phyloP scores from a whole-genome alignment of 1,139 yeast species.

The Scheffersomyces stambukii region DNA sequence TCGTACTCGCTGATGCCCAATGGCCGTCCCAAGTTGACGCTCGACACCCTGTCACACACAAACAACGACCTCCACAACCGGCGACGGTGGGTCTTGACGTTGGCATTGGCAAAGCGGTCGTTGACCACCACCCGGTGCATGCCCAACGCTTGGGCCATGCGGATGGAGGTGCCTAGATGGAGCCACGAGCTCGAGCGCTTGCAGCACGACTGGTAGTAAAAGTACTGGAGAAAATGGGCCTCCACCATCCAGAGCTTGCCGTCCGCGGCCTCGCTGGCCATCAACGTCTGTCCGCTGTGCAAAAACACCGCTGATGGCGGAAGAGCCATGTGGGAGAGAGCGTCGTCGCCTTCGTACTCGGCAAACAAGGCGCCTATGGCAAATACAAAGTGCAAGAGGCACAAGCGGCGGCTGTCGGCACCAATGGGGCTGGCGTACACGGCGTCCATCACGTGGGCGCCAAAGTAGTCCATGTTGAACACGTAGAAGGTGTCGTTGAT shows the following conservation, averaged over 20 bases:
- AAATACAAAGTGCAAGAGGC: constrained; percentile 30
- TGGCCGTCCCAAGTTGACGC: constrained; percentile 39
- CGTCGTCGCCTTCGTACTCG: constrained; percentile 8
- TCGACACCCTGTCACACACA: constrained; percentile 36
- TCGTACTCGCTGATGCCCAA: constrained; percentile 33
- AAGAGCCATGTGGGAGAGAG: constrained; percentile 15
- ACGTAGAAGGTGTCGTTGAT: constrained; percentile 33
- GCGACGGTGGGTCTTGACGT: constrained; percentile 22
- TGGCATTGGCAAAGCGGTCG: constrained; percentile 31
- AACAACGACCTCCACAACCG: constrained; percentile 37
- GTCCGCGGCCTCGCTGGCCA: constrained; percentile 28
- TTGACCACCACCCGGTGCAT: constrained; percentile 54
- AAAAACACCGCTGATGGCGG: constrained; percentile 19
- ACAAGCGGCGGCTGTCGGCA: constrained; percentile 6
- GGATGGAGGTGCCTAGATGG: constrained; percentile 36
- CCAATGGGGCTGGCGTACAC: constrained; percentile 20
- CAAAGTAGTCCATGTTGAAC: constrained; percentile 28
- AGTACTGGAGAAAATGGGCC: constrained; percentile 30
- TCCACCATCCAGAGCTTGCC: constrained; percentile 41
- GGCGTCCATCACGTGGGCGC: constrained; percentile 16
- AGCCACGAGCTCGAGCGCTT: constrained; percentile 39
- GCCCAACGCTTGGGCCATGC: constrained; percentile 63
- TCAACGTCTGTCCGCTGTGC: constrained; percentile 25
- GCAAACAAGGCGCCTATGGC: constrained; percentile 36
- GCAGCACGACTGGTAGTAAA: constrained; percentile 34